Evolutionary conservation across 306 rosid genomes (phyloP).

Genomic region (Styphnolobium japonicum): DNA sequence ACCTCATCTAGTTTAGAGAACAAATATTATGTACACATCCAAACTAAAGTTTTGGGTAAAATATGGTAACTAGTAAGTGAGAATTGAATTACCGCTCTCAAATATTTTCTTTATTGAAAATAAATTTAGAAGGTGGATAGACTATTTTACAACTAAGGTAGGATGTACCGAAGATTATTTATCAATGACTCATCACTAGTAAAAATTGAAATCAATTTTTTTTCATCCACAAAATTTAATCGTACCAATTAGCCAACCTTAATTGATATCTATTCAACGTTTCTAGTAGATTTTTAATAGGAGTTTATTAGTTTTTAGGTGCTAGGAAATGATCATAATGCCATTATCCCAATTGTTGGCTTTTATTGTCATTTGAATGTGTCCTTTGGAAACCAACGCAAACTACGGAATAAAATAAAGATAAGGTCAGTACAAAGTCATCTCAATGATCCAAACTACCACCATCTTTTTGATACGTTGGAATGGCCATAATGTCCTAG

Average conservation of each 20-base stretch:
- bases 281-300: too few relatives aligned
- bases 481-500: slow-evolving; percentile 45
- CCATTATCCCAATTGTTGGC: slow-evolving; percentile 35
- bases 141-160: too few relatives aligned
- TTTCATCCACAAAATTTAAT: too few relatives aligned
- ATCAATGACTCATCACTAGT: too few relatives aligned
- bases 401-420: slow-evolving; percentile 75
- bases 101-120: not conserved
- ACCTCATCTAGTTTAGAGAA: not conserved
- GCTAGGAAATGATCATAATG: slow-evolving; percentile 17
- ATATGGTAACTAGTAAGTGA: too few relatives aligned
- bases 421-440: slow-evolving; percentile 82
- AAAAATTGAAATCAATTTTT: too few relatives aligned
- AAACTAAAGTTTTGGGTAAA: too few relatives aligned
- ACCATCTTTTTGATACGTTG: slow-evolving; percentile 28
- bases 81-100: too few relatives aligned
- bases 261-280: too few relatives aligned
- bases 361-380: slow-evolving; percentile 45
- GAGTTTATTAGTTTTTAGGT: not conserved
- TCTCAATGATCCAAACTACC: slow-evolving; percentile 73
- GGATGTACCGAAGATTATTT: too few relatives aligned
- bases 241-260: too few relatives aligned
- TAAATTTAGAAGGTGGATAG: not conserved
- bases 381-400: slow-evolving; percentile 56
- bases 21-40: too few relatives aligned